Evolutionary conservation across 129 eudicot species (phyloP).

Genomic region (Escallonia rubra): DNA sequence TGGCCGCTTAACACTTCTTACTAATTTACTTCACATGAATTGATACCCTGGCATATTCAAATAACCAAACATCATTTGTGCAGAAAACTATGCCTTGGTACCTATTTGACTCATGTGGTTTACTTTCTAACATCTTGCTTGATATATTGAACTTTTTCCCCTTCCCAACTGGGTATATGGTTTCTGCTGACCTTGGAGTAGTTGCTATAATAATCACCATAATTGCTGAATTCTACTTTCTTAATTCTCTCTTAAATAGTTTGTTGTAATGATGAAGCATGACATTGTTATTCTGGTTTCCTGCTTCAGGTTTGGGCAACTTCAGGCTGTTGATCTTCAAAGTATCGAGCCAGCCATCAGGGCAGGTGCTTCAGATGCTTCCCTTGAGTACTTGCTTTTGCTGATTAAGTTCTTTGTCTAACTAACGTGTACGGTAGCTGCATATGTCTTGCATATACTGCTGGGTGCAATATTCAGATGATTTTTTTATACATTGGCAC

Average conservation of each 20-base stretch:
- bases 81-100: too few species aligned
- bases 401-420: not conserved
- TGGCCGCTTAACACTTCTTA: too few species aligned
- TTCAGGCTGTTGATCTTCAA: slow-evolving; percentile 92
- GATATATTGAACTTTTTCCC: not conserved
- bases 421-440: not conserved
- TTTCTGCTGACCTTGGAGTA: not conserved
- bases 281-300: not conserved
- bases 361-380: slow-evolving; percentile 50
- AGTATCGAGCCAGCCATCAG: slow-evolving; percentile 92
- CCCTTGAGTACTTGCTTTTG: not conserved
- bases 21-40: too few species aligned
- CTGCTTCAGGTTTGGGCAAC: slow-evolving; percentile 87
- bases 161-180: not conserved
- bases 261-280: too few species aligned
- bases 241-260: too few species aligned
- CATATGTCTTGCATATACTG: not conserved
- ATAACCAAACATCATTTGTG: too few species aligned
- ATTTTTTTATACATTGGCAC: not conserved
- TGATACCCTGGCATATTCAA: too few species aligned
- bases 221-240: too few species aligned
- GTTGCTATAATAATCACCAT: too few species aligned
- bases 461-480: not conserved
- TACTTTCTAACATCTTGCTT: not conserved
- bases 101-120: too few species aligned